These are phyloP conservation scores for Suillus alpinus DNA, from an alignment of 768 basidiomycete genomes.

Conservation along the genomic window DNA sequence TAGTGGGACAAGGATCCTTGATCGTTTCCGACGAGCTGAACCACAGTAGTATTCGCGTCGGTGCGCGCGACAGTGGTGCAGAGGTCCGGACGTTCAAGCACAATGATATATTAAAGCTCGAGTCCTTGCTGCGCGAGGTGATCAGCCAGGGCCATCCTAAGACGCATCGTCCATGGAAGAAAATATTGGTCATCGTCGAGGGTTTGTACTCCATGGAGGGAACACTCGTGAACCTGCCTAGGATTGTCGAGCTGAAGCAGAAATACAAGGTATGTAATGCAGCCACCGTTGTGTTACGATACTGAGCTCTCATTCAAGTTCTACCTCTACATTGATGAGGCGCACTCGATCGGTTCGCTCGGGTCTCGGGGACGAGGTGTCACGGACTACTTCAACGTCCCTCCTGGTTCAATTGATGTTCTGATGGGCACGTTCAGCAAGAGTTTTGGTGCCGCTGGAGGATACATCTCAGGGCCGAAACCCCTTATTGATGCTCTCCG, in stretches of 20 bases:
- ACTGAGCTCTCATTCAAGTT: slow-evolving; percentile 63
- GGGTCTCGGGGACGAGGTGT: slow-evolving; percentile 95
- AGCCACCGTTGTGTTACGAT: not conserved
- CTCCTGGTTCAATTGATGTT: slow-evolving; percentile 81
- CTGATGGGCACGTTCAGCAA: slow-evolving; percentile 99
- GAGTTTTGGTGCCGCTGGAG: slow-evolving; percentile 90
- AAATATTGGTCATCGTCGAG: slow-evolving; percentile 92
- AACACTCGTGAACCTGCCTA: slow-evolving; percentile 78
- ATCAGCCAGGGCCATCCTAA: slow-evolving; percentile 98
- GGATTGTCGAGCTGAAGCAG: slow-evolving; percentile 80
- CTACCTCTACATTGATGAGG: slow-evolving; percentile 94
- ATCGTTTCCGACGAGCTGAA: slow-evolving; percentile 97
- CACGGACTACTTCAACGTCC: slow-evolving; percentile 87
- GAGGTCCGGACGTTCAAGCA: slow-evolving; percentile 94
- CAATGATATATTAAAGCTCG: slow-evolving; percentile 90
- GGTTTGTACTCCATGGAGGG: slow-evolving; percentile 99
- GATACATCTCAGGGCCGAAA: slow-evolving; percentile 89
- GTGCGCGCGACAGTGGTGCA: slow-evolving; percentile 85
- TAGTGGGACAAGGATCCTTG: slow-evolving; percentile 87
- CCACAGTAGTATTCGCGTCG: slow-evolving; percentile 93
- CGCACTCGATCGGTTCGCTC: slow-evolving; percentile 94
- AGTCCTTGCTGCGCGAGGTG: slow-evolving; percentile 77
- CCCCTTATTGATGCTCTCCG: slow-evolving; percentile 79
- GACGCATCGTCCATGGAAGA: slow-evolving; percentile 99
- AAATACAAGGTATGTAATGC: slow-evolving; percentile 77